These are phyloP conservation scores for Eucalyptus microcorys DNA, from an alignment of 345 rosid species.

Conservation along the genomic window DNA sequence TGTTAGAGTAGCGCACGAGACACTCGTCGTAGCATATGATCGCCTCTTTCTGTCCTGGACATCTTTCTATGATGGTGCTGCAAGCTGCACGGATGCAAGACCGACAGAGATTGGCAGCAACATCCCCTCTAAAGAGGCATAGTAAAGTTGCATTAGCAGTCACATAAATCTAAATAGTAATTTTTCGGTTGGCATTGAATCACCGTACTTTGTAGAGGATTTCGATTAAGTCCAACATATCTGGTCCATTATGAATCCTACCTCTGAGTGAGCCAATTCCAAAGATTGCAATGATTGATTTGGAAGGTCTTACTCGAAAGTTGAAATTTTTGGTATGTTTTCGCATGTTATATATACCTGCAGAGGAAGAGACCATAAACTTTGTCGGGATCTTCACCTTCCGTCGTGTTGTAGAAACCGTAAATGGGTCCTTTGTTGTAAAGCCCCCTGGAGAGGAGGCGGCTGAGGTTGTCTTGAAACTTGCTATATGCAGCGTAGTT, in stretches of 20 bases:
- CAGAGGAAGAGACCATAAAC: slow-evolving; percentile 5
- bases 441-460: not conserved
- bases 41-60: slow-evolving; percentile 8
- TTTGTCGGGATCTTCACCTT: not conserved
- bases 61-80: not conserved
- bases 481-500: not conserved
- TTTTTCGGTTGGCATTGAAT: too few species aligned
- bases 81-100: not conserved
- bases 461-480: not conserved
- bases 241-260: not conserved
- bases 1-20: slow-evolving; percentile 9
- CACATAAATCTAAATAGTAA: too few species aligned
- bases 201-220: too few species aligned
- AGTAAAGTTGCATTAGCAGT: not conserved
- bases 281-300: not conserved
- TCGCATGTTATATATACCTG: not conserved
- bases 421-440: not conserved
- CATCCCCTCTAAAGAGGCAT: not conserved
- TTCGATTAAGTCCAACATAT: not conserved
- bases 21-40: slow-evolving; percentile 24
- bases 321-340: not conserved
- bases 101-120: not conserved
- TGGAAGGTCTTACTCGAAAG: not conserved
- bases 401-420: not conserved
- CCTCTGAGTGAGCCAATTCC: not conserved